Conservation (phyloP, 768 basidiomycete genomes). For the Favolaschia claudopus region DNA sequence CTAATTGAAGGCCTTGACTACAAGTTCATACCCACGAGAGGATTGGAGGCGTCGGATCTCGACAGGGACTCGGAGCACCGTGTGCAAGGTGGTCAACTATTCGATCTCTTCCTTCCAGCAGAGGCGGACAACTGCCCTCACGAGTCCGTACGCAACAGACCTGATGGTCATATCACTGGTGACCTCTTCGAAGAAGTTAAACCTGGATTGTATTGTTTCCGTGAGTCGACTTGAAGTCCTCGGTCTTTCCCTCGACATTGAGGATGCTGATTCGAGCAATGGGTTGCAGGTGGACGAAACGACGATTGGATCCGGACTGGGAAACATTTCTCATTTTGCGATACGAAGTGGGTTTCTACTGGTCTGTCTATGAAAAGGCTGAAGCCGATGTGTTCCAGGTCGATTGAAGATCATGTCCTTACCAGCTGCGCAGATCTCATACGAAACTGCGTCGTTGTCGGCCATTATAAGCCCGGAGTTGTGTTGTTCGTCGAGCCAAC, state of each 20-base stretch:
- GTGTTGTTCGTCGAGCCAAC: slow-evolving; percentile 38
- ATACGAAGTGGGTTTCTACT: too few species aligned
- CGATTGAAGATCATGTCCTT: slow-evolving; percentile 40
- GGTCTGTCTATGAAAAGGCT: too few species aligned
- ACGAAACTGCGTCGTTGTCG: slow-evolving; percentile 39
- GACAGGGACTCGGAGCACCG: background rate
- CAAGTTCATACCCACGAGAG: background rate
- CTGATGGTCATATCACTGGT: slow-evolving; percentile 30
- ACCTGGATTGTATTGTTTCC: slow-evolving; percentile 32
- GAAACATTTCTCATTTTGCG: slow-evolving; percentile 26
- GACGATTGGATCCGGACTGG: slow-evolving; percentile 37
- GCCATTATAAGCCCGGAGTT: slow-evolving; percentile 37
- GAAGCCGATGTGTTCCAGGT: slow-evolving; percentile 23
- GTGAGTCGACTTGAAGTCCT: slow-evolving; percentile 8
- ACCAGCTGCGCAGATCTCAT: slow-evolving; percentile 36
- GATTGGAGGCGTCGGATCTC: slow-evolving; percentile 11
- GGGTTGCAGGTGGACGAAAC: slow-evolving; percentile 27
- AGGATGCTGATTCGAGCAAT: too few species aligned
- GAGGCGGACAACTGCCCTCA: slow-evolving; percentile 5
- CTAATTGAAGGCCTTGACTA: background rate
- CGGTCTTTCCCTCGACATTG: too few species aligned
- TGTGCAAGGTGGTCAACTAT: background rate
- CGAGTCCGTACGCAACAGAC: slow-evolving; percentile 20
- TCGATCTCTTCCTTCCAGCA: slow-evolving; percentile 24
- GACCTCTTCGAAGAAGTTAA: slow-evolving; percentile 35